Base-by-base conservation (phyloP, 495 filamentous ascomycete species). In the Polyplosphaeria fusca region DNA sequence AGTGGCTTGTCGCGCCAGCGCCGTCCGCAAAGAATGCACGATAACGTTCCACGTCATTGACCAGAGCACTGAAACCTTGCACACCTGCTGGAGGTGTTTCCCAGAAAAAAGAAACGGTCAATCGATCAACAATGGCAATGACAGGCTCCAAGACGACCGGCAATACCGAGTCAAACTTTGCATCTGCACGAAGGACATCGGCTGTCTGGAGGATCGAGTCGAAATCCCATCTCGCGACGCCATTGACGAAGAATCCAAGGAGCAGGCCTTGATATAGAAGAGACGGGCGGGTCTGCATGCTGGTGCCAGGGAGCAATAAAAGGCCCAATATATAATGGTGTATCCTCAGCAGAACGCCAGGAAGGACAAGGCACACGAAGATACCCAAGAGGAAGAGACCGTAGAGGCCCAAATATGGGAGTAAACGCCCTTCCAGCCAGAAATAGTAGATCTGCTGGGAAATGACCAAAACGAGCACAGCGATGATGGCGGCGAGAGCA, bases 311-410 rank as follows among this genome's bases (percentile, higher is more conserved):
- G 18, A 96, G 81, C 0, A 97, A 78, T 1, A 97, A 74, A 25
- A 87, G 76, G 13, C 86, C 90, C n/a, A 97, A 78, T 58, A 97
- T 85, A 61, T 97, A 97, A 65, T 98, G 93, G 64, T 97, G 93
- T 45, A 97, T 89, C 5, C 93, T 80, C 44, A 98, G 79, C 40
- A 78, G 85, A 4, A 95, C 81, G 13, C 80, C 79, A 0, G 92
- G 91, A 14, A 96, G 71, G 0, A 80, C 76, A 0, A 90, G 73
- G 39, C 86, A 76, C 53, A 77, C 51, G 9, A 79, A 38, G 5
- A 85, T 64, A 19, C 61, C 58, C 3, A 59, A 41, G 14, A 68
- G 67, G 47, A 84, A 64, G 42, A 76, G 47, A 14, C 60, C 74
- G 51, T 96, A 98, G 2, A 96, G 38, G 20, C 37, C 53, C 0